Conservation (phyloP, 1,139 yeast genomes). For the Kazachstania sp. region DNA sequence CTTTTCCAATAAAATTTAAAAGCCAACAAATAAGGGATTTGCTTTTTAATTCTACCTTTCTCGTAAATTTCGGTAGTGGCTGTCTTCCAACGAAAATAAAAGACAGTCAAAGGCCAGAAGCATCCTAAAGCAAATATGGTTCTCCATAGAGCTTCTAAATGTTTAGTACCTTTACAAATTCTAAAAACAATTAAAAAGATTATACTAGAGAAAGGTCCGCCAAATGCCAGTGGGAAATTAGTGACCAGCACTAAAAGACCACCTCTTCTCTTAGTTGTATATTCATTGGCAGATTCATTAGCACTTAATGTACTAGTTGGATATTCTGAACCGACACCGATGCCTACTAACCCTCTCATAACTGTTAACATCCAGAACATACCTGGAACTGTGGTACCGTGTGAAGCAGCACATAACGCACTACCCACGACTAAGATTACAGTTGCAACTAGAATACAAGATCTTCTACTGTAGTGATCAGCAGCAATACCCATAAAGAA, state of each 20-base stretch:
- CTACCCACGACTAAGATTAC: constrained; percentile 4
- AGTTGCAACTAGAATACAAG: constrained; percentile 5
- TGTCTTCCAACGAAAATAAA: constrained; percentile 6
- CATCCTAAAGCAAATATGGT: constrained; percentile 5
- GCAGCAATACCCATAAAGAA: constrained; percentile 7
- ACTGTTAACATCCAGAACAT: constrained; percentile 7
- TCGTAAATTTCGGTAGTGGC: constrained; percentile 5
- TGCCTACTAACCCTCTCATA: constrained; percentile 6
- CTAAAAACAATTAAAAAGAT: constrained; percentile 4
- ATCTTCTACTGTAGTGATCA: constrained; percentile 4
- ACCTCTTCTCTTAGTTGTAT: constrained; percentile 5
- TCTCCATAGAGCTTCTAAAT: constrained; percentile 5
- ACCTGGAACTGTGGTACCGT: constrained; percentile 5
- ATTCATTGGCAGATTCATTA: constrained; percentile 6
- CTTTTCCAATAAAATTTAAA: constrained; percentile 6
- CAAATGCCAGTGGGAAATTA: constrained; percentile 5
- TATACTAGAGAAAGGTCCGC: constrained; percentile 4
- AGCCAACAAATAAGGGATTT: constrained; percentile 4
- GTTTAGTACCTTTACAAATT: constrained; percentile 4
- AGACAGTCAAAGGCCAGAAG: constrained; percentile 5
- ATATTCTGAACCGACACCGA: constrained; percentile 6
- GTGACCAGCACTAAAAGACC: constrained; percentile 5
- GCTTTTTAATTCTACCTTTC: constrained; percentile 5
- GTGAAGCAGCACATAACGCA: constrained; percentile 6
- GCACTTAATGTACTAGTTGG: constrained; percentile 7